Conservation (phyloP, 2,329 filamentous ascomycete species). For the Trichoderma sp. region DNA sequence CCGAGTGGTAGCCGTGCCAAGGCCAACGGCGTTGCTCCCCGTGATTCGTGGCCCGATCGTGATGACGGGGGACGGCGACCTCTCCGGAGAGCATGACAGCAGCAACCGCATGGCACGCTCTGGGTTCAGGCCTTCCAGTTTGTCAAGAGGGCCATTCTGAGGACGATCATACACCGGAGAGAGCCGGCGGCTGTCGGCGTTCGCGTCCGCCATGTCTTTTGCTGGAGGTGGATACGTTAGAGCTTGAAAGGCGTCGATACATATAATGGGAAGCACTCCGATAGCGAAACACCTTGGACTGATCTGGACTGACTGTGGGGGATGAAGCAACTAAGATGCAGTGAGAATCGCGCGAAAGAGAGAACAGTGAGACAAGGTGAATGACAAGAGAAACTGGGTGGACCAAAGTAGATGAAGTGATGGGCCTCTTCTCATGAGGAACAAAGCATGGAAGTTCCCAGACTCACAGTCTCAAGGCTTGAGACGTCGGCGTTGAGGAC, state of each 20-base stretch:
- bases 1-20: neutral
- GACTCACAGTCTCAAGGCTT: neutral
- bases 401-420: too few species aligned
- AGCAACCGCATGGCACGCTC: constrained; percentile 35
- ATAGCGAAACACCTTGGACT: neutral
- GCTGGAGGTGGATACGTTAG: neutral
- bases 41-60: constrained; percentile 8
- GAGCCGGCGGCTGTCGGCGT: neutral
- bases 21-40: constrained; percentile 16
- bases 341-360: neutral
- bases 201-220: neutral
- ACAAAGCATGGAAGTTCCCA: neutral
- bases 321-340: neutral
- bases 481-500: neutral
- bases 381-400: neutral
- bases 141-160: neutral
- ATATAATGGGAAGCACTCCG: neutral
- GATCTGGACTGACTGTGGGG: neutral
- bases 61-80: neutral
- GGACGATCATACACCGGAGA: neutral
- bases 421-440: neutral
- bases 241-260: too few species aligned
- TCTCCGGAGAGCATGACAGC: constrained; percentile 25
- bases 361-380: neutral
- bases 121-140: constrained; percentile 35